A percentile compares a stretch with the other conserved stretches of the same genome.
These are phyloP conservation scores for Hypericum perforatum DNA, from an alignment of 345 rosid species.

Conservation along the genomic window DNA sequence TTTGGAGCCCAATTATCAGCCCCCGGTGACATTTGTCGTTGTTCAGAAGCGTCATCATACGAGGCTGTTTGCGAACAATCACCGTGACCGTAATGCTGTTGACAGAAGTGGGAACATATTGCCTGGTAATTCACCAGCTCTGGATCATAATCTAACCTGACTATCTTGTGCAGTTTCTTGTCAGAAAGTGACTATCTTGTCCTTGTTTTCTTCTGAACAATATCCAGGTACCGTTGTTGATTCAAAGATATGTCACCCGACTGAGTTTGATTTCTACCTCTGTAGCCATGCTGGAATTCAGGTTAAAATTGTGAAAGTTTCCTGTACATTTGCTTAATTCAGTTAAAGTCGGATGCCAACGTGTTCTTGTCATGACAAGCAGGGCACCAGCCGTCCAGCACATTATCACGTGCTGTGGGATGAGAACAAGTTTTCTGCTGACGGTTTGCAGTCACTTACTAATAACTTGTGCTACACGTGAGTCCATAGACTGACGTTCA, in stretches of 20 bases:
- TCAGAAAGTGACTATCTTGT: background rate
- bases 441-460: constrained; percentile 33
- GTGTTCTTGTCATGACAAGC: background rate
- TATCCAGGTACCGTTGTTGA: constrained; percentile 35
- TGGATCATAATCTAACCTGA: background rate
- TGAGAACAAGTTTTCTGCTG: constrained; percentile 35
- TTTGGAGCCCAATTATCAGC: constrained; percentile 29
- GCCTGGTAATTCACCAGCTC: constrained; percentile 20
- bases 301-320: constrained; percentile 9
- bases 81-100: constrained; percentile 19
- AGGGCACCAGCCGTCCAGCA: constrained; percentile 38
- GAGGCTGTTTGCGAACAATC: constrained; percentile 32
- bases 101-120: constrained; percentile 37
- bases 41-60: constrained; percentile 40
- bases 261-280: constrained; percentile 33
- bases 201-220: background rate
- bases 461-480: constrained; percentile 33
- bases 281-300: constrained; percentile 42
- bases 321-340: background rate
- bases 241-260: constrained; percentile 35
- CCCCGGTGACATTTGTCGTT: constrained; percentile 35
- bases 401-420: constrained; percentile 38
- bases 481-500: constrained; percentile 1
- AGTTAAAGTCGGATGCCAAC: background rate
- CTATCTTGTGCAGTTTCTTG: background rate